A percentile compares a stretch with the other conserved stretches of the same genome.
Evolutionary conservation across 495 filamentous ascomycete genomes (phyloP).

Genomic region (Talaromyces ruber): DNA sequence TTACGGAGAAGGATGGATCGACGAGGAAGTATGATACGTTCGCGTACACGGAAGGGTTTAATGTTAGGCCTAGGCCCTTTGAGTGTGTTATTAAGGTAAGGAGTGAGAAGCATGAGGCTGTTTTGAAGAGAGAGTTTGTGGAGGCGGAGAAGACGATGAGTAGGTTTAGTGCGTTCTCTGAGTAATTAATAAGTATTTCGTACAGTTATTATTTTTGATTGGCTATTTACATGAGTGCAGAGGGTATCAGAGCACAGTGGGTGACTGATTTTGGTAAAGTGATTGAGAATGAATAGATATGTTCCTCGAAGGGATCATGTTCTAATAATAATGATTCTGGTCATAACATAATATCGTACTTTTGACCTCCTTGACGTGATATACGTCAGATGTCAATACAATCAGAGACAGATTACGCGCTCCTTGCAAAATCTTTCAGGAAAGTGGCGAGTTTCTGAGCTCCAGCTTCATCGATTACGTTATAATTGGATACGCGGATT

Average conservation of each 20-base stretch:
- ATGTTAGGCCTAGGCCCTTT: constrained; percentile 13
- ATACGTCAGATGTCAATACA: neutral
- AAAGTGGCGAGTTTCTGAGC: constrained; percentile 52
- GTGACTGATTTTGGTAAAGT: neutral
- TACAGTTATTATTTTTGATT: neutral
- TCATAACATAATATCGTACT: neutral
- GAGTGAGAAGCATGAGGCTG: constrained; percentile 1
- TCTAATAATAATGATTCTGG: neutral
- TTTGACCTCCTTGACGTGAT: neutral
- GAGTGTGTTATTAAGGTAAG: constrained; percentile 11
- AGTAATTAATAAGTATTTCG: neutral
- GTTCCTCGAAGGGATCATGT: neutral
- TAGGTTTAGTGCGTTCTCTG: neutral
- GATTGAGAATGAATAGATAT: neutral
- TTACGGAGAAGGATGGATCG: constrained; percentile 32
- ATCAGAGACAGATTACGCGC: neutral
- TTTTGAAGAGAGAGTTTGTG: constrained; percentile 6
- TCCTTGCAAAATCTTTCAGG: constrained; percentile 43
- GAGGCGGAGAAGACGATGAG: neutral
- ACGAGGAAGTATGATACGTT: constrained; percentile 13
- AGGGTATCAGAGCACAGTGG: neutral
- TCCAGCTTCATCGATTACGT: constrained; percentile 49
- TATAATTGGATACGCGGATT: constrained; percentile 37
- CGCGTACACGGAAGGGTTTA: constrained; percentile 17
- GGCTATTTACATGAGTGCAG: neutral